Conservation (phyloP, 2,329 filamentous ascomycete species). For the Huntiella abstrusa region DNA sequence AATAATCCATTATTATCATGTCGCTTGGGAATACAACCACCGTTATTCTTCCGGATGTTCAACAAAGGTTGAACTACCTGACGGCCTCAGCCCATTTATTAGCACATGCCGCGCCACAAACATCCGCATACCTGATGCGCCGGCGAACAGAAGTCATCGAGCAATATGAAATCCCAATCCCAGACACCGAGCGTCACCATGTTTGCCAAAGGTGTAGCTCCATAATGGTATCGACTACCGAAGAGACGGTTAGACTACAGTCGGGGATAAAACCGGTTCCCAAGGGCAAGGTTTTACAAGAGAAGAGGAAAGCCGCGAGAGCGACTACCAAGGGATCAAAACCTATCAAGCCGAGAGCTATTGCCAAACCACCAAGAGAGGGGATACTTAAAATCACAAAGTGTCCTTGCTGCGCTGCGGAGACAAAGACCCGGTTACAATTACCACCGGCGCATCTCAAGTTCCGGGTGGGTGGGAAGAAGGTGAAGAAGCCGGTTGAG, state of each 20-base stretch:
- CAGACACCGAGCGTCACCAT: constrained; percentile 33
- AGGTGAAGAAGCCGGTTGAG: not conserved
- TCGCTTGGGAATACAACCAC: not conserved
- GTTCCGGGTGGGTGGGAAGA: not conserved
- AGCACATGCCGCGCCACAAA: constrained; percentile 30
- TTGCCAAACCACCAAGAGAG: not conserved
- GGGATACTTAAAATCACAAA: constrained; percentile 2
- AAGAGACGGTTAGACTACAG: constrained; percentile 14
- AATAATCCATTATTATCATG: too few species aligned
- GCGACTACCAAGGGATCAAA: not conserved
- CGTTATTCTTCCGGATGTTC: constrained; percentile 4
- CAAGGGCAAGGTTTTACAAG: not conserved
- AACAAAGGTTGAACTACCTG: constrained; percentile 17
- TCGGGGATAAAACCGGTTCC: constrained; percentile 1
- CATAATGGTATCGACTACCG: constrained; percentile 36
- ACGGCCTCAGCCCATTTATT: constrained; percentile 42
- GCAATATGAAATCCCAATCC: constrained; percentile 24
- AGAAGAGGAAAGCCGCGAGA: too few species aligned
- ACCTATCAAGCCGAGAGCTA: not conserved
- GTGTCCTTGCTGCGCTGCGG: constrained; percentile 1
- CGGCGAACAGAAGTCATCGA: constrained; percentile 30
- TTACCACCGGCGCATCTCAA: constrained; percentile 1
- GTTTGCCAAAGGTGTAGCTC: constrained; percentile 41
- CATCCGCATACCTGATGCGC: constrained; percentile 40
- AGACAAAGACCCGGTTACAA: constrained; percentile 4